Evolutionary conservation across 177 flowering plant species (phyloP).

Genomic region (Vitis hybrid): DNA sequence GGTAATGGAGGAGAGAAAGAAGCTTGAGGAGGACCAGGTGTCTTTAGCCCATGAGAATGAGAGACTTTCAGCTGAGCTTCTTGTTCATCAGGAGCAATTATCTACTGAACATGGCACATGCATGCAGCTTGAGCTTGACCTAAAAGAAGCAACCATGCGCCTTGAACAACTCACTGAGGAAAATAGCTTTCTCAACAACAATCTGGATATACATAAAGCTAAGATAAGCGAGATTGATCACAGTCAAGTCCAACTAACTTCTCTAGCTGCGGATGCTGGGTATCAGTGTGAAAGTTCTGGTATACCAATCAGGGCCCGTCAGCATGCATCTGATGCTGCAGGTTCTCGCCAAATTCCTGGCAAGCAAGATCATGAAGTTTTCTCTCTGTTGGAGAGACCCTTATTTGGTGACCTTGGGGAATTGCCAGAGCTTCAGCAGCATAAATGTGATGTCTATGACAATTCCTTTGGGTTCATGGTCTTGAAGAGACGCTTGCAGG

Average conservation of each 20-base stretch:
- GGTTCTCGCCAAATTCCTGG: conserved; percentile 12
- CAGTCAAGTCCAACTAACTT: conserved; percentile 14
- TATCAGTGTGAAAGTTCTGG: conserved; percentile 20
- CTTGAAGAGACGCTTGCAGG: conserved; percentile 45
- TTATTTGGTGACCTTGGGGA: conserved; percentile 16
- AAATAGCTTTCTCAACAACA: conserved; percentile 40
- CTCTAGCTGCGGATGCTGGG: conserved; percentile 17
- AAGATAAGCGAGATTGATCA: conserved; percentile 35
- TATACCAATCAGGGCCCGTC: conserved; percentile 7
- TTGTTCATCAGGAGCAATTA: conserved; percentile 35
- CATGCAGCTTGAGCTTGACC: conserved; percentile 40
- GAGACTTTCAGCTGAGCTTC: conserved; percentile 36
- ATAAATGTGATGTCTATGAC: conserved; percentile 27
- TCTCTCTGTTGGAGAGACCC: conserved; percentile 13
- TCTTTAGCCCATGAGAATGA: conserved; percentile 27
- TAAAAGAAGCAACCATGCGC: conserved; percentile 37
- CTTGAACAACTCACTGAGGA: conserved; percentile 53
- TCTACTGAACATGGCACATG: conserved; percentile 23
- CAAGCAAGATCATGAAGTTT: conserved; percentile 16
- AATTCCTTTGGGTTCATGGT: conserved; percentile 35
- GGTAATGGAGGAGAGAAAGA: conserved; percentile 27
- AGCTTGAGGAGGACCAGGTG: conserved; percentile 33
- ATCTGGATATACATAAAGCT: conserved; percentile 37
- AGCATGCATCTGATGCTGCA: conserved; percentile 13
- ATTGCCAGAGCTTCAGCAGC: conserved; percentile 15